A percentile compares a stretch with the other conserved stretches of the same genome.
Evolutionary conservation across 2,329 filamentous ascomycete species (phyloP).

Genomic region (Massarina eburnea): DNA sequence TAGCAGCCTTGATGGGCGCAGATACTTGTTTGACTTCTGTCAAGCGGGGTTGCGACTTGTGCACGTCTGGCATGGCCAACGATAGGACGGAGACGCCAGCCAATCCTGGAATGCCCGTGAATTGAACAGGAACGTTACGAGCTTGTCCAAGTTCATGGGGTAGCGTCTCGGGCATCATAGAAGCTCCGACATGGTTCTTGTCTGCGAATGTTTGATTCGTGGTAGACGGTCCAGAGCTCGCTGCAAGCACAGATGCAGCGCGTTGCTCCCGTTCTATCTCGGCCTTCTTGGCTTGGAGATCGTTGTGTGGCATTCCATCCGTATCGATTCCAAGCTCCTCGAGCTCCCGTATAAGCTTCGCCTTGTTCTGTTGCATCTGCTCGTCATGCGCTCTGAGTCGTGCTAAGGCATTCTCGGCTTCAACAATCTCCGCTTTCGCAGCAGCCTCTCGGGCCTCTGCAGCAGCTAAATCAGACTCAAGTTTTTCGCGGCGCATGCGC

Average conservation of each 20-base stretch:
- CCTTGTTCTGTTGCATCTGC: slow-evolving; percentile 45
- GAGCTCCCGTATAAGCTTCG: slow-evolving; percentile 52
- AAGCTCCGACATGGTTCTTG: not conserved
- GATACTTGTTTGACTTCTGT: not conserved
- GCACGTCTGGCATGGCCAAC: not conserved
- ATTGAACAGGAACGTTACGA: not conserved
- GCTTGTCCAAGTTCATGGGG: not conserved
- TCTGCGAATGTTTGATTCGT: not conserved
- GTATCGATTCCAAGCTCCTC: slow-evolving; percentile 52
- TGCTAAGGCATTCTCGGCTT: slow-evolving; percentile 49
- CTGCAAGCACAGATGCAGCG: slow-evolving; percentile 1
- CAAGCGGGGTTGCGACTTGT: not conserved
- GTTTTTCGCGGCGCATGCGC: slow-evolving; percentile 49
- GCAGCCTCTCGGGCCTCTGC: slow-evolving; percentile 49
- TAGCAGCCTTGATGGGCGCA: not conserved
- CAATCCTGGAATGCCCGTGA: slow-evolving; percentile 3
- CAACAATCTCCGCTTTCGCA: slow-evolving; percentile 42
- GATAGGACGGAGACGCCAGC: not conserved
- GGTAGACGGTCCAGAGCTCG: not conserved
- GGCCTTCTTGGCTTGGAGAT: slow-evolving; percentile 47
- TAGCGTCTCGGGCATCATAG: not conserved
- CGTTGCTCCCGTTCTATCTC: slow-evolving; percentile 37
- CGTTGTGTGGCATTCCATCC: slow-evolving; percentile 48
- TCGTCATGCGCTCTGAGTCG: slow-evolving; percentile 42
- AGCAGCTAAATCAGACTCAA: slow-evolving; percentile 51